Conservation (phyloP, 2,329 filamentous ascomycete genomes). For the Endothia cerciana region DNA sequence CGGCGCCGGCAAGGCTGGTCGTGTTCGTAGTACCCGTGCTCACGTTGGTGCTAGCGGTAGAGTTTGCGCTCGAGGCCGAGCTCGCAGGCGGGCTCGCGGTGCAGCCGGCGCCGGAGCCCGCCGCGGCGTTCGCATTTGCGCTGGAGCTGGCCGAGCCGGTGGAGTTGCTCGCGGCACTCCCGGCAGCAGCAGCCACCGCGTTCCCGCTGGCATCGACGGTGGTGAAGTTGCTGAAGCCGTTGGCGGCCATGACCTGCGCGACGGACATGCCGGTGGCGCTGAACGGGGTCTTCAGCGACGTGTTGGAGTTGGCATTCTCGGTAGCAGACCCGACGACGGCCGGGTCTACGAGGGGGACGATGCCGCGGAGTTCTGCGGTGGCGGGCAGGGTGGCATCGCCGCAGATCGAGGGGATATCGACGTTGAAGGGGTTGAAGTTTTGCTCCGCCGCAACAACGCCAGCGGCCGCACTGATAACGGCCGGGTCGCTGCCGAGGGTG, state of each 20-base stretch:
- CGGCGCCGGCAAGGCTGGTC: constrained; percentile 15
- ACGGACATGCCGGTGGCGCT: constrained; percentile 62
- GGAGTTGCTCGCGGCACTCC: constrained; percentile 24
- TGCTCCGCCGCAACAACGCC: constrained; percentile 69
- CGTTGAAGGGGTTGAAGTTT: constrained; percentile 70
- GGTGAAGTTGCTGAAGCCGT: constrained; percentile 65
- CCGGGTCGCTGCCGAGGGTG: constrained; percentile 60
- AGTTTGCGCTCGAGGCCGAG: not conserved
- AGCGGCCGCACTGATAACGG: constrained; percentile 65
- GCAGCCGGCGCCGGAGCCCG: not conserved
- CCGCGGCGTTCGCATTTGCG: not conserved
- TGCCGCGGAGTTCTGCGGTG: constrained; percentile 62
- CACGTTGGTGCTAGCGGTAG: not conserved
- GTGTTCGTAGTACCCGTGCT: not conserved
- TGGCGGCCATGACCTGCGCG: constrained; percentile 62
- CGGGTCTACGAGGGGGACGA: constrained; percentile 67
- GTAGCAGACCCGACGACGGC: constrained; percentile 56
- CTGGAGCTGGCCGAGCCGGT: constrained; percentile 21
- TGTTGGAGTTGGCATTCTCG: constrained; percentile 61
- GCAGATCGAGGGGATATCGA: constrained; percentile 62
- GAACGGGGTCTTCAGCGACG: constrained; percentile 56
- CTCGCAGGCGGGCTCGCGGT: not conserved
- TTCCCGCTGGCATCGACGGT: constrained; percentile 38
- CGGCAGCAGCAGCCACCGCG: constrained; percentile 22
- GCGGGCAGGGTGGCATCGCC: constrained; percentile 63